Base-by-base conservation (phyloP, 1,139 yeast species). In the Lodderomyces elongisporus region DNA sequence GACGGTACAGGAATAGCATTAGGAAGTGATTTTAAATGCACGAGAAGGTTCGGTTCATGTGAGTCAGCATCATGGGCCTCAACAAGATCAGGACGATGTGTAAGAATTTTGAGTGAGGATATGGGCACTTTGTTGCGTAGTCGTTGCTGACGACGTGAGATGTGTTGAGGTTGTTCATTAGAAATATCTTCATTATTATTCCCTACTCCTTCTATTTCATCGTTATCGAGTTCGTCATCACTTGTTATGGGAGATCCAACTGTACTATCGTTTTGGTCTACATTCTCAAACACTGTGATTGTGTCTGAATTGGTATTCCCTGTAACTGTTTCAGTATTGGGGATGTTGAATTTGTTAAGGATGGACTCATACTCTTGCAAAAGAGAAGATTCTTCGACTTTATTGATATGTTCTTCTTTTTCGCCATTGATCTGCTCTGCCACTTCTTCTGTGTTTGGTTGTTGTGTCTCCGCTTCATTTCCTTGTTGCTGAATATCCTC, bases 1-100 rank as follows among this genome's bases (percentile, higher is more conserved):
- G 60, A 54, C 0, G 98, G 97, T 0, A 89, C 88, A 1, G 79
- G 85, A 0, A 89, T 79, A 2, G 65, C 69, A 44, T 87, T 85
- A 31, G 77, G 77, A 27, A 67, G 63, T 0, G 82, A 63, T 50
- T 89, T 91, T 37, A 91, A 57, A 10, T 70, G 61, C 0, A 85
- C 76, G 12, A 79, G 63, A 17, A 88, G 54, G 33, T 64, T 60
- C 1, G 98, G 96, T 48, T 87, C 93, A 3, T 67, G 70, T 0
- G 97, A 84, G 58, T 89, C 93, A 2, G 79, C 81, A 55, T 91
- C 98, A 45, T 65, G 74, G 93, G 94, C 83, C 43, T 88, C 95
- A 0, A 91, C 82, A 3, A 80, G 52, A 39, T 85, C 88, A 0
- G 97, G 96, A 25, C 61, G 61, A 5, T 56, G 50, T 0, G 81